Percentiles rank a stretch among this genome's conserved stretches.
These are phyloP conservation scores for Leersia perrieri DNA, from an alignment of 176 grass and related monocot genomes.

Conservation along the genomic window DNA sequence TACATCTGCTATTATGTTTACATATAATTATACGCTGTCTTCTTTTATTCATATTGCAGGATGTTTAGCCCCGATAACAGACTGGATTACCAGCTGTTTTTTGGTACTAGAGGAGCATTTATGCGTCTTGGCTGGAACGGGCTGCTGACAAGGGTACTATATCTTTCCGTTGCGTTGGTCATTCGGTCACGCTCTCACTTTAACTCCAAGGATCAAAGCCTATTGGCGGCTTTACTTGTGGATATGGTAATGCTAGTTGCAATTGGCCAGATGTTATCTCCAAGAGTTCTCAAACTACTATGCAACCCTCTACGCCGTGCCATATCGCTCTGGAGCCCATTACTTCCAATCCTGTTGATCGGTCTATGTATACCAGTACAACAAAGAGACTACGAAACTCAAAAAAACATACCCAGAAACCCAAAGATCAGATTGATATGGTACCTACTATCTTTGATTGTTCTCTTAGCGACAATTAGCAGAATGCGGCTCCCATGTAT, in stretches of 20 bases:
- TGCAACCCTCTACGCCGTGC: neutral
- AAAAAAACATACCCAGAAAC: too few relatives aligned
- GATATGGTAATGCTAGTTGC: neutral
- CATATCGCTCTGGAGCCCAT: neutral
- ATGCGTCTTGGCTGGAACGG: neutral
- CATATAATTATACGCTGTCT: neutral
- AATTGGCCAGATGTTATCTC: neutral
- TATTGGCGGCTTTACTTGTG: neutral
- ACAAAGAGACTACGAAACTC: too few relatives aligned
- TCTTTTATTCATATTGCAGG: neutral
- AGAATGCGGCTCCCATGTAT: neutral
- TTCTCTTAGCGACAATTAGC: neutral
- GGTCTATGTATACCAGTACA: neutral
- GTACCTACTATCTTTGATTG: neutral
- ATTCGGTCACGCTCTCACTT: neutral
- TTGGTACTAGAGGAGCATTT: neutral
- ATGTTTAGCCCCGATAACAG: neutral
- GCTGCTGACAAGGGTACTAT: neutral
- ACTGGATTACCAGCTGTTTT: constrained; percentile 14
- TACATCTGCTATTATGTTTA: neutral
- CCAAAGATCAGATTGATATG: neutral
- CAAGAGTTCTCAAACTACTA: neutral
- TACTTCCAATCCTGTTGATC: neutral
- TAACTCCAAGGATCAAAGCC: too few relatives aligned
- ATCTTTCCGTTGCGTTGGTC: neutral